Evolutionary conservation across 495 filamentous ascomycete species (phyloP), one percentile per base, ranked within the genome.

Genomic region (Aspergillus hancockii): DNA sequence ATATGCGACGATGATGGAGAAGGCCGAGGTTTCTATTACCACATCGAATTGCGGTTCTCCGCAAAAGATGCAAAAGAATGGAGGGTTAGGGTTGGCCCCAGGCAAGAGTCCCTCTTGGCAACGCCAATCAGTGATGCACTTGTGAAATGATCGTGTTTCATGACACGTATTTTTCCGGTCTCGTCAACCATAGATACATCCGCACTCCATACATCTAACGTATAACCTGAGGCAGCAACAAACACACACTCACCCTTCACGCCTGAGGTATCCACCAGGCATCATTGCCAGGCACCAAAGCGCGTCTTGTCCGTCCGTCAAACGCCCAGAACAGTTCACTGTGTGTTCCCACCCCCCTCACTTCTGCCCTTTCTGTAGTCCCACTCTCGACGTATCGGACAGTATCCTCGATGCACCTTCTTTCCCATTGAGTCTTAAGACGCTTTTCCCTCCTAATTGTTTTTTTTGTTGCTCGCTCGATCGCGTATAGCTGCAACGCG

Each of bases 11-110:
- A 12, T 19, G 57, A 66, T 58, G 54, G 51, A 61, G 64, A 38
- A 40, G 16, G 49, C 10, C 45, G n/a, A 32, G 46, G 57, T 64
- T 64, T 64, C 36, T 51, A 67, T 67, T 64, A 67, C 62, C 59
- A 59, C 65, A 68, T 64, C 18, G 28, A 56, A 53, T 57, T 38
- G 18, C 21, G 18, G 18, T 43, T 49, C 62, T 60, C 55, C 55
- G 55, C 59, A 52, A n/a, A n/a, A n/a, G 14, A 57, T 57, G 23
- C 21, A 21, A n/a, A n/a, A n/a, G n/a, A n/a, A n/a, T n/a, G 30
- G 21, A 12, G 23, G 34, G 14, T 43, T 55, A 52, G 53, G 53
- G 54, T 25, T 58, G 1, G 41, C 41, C 41, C 41, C 41, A 19
- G 41, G 16, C 18, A 12, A 40, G 43, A 23, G 19, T n/a, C 19